These are phyloP conservation scores for Orbilia brochopaga DNA, from an alignment of 2,329 filamentous ascomycete species.

Conservation along the genomic window DNA sequence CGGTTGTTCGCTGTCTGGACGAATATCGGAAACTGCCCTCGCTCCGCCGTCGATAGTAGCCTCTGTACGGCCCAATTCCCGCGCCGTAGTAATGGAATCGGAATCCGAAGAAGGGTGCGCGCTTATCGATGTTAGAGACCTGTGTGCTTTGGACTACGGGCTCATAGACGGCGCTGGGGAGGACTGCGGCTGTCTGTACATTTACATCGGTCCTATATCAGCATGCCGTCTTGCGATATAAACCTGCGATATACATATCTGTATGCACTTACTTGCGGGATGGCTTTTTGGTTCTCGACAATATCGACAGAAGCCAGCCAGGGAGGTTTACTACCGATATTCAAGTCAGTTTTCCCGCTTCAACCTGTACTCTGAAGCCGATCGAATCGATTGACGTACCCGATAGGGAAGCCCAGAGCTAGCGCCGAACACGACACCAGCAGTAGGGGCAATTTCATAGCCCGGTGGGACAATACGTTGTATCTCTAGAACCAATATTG, in stretches of 20 bases:
- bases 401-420: slow-evolving; percentile 27
- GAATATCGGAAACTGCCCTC: slow-evolving; percentile 5
- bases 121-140: neutral
- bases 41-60: slow-evolving; percentile 23
- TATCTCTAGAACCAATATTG: neutral
- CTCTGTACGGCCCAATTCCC: slow-evolving; percentile 5
- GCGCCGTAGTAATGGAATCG: slow-evolving; percentile 19
- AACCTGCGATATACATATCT: neutral
- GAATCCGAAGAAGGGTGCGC: slow-evolving; percentile 34
- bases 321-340: slow-evolving; percentile 10
- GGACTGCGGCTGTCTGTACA: neutral
- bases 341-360: neutral
- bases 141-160: neutral
- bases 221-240: neutral
- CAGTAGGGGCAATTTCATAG: slow-evolving; percentile 34
- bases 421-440: slow-evolving; percentile 34
- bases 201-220: neutral
- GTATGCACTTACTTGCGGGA: neutral
- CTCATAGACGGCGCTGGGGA: neutral
- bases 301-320: slow-evolving; percentile 1
- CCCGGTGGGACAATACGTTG: neutral
- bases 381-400: no score
- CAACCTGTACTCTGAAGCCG: neutral
- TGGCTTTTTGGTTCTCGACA: slow-evolving; percentile 4
- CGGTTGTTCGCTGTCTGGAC: neutral